Evolutionary conservation across 2,329 filamentous ascomycete genomes (phyloP).

Genomic region (Hymenoscyphus scutula): DNA sequence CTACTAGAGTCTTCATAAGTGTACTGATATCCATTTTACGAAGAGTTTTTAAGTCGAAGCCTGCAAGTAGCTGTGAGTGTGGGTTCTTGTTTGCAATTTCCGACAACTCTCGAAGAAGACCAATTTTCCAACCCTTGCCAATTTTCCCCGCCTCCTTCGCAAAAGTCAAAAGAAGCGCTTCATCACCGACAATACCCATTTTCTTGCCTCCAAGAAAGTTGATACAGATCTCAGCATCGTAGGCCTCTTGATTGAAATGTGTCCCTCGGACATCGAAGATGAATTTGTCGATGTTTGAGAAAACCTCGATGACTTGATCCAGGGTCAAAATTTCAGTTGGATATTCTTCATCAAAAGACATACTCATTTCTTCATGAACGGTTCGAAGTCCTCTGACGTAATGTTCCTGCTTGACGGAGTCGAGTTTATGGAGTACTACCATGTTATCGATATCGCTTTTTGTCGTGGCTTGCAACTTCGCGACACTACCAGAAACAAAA

Average conservation of each 20-base stretch:
- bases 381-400: not conserved
- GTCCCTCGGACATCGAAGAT: not conserved
- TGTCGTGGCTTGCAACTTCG: not conserved
- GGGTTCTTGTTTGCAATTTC: slow-evolving; percentile 10
- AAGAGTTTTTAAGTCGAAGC: not conserved
- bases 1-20: not conserved
- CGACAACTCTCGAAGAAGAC: slow-evolving; percentile 12
- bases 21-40: not conserved
- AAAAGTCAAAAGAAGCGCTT: not conserved
- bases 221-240: not conserved
- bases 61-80: not conserved
- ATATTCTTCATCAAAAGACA: not conserved
- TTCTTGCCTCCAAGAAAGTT: not conserved
- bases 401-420: not conserved
- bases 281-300: not conserved
- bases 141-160: not conserved
- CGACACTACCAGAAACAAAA: slow-evolving; percentile 2
- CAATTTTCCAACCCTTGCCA: not conserved
- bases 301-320: not conserved
- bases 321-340: not conserved
- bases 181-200: not conserved
- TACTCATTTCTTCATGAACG: not conserved
- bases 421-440: not conserved
- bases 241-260: not conserved
- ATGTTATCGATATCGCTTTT: slow-evolving; percentile 3